Evolutionary conservation across 192 early-diverging fungal genomes (phyloP).

Genomic region (Chytriomyces sp.): DNA sequence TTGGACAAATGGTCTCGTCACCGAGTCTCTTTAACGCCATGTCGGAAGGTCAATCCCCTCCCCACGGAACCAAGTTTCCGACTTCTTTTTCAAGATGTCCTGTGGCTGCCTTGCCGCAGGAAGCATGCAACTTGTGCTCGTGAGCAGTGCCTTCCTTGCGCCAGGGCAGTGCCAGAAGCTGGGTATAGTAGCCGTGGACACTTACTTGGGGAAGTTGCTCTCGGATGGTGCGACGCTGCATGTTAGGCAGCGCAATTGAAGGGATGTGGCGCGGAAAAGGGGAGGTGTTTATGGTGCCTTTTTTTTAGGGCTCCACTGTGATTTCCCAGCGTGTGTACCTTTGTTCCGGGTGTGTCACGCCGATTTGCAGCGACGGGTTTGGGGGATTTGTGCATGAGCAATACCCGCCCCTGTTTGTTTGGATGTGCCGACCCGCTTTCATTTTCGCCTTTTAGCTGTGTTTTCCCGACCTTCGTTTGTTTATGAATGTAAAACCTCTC

Average conservation of each 20-base stretch:
- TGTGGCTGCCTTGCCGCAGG: slow-evolving; percentile 2
- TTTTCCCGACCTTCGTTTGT: too few relatives aligned
- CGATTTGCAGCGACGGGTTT: too few relatives aligned
- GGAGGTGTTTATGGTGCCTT: background rate
- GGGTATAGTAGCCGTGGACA: background rate
- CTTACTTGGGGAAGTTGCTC: background rate
- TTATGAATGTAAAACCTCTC: too few relatives aligned
- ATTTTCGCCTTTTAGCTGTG: too few relatives aligned
- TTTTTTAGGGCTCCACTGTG: too few relatives aligned
- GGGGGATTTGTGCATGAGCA: too few relatives aligned
- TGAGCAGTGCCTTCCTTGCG: background rate
- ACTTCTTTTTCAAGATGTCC: background rate
- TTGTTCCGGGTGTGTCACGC: too few relatives aligned
- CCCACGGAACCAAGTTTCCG: background rate
- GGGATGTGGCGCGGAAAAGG: background rate
- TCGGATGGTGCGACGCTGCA: background rate
- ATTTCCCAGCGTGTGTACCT: too few relatives aligned
- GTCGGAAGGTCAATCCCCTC: background rate
- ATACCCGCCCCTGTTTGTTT: too few relatives aligned
- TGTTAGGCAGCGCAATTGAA: background rate
- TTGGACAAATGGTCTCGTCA: background rate
- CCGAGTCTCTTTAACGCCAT: slow-evolving; percentile 9
- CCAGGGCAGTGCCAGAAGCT: slow-evolving; percentile 13
- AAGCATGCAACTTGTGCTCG: background rate
- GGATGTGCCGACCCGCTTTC: too few relatives aligned